A percentile compares a stretch with the other conserved stretches of the same genome.
phyloP scores from a whole-genome alignment of 495 filamentous ascomycete genomes.

The Neurospora sp. region DNA sequence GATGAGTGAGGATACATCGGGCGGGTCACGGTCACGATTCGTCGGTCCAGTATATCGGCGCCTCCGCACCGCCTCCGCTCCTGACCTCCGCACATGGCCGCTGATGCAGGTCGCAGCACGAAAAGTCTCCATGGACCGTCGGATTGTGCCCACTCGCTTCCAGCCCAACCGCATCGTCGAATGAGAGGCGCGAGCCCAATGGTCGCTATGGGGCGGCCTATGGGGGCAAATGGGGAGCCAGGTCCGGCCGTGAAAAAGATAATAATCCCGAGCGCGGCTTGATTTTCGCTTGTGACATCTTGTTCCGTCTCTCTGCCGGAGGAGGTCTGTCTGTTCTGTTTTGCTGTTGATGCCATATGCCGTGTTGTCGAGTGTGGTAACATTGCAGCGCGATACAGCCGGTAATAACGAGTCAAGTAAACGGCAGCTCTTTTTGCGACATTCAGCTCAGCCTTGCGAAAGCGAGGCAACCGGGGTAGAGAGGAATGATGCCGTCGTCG shows the following conservation, averaged over 20 bases:
- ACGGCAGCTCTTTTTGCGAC: background rate
- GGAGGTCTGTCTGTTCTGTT: background rate
- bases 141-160: constrained; percentile 4
- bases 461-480: background rate
- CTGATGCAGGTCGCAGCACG: constrained; percentile 9
- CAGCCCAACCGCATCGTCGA: constrained; percentile 15
- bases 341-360: background rate
- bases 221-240: background rate
- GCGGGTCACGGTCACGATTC: constrained; percentile 1
- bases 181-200: constrained; percentile 21
- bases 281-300: background rate
- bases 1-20: background rate
- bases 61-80: constrained; percentile 1
- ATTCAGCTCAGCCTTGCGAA: background rate
- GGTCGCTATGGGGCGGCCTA: background rate
- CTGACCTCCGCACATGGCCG: constrained; percentile 5
- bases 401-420: background rate
- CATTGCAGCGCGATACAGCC: background rate
- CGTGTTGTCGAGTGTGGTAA: background rate
- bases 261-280: constrained; percentile 15
- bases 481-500: background rate
- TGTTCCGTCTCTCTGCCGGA: background rate
- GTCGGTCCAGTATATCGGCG: background rate
- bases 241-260: constrained; percentile 8
- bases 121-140: background rate